Evolutionary conservation across 2,329 filamentous ascomycete species (phyloP).

Genomic region (Penicillium sp.): DNA sequence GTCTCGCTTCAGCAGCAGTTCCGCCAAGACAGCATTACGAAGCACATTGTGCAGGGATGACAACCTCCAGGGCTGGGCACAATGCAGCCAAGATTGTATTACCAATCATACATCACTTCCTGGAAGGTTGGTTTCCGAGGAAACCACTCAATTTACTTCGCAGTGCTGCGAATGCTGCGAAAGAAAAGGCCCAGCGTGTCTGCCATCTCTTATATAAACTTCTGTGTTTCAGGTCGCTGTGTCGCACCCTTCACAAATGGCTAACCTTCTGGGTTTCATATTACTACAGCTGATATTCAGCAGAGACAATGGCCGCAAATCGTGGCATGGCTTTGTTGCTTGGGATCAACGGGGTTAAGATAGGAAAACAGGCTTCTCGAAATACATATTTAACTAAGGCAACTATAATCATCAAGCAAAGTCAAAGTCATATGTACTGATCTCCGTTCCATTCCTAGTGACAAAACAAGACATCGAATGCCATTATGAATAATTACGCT

Average conservation of each 20-base stretch:
- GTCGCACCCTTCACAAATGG: background rate
- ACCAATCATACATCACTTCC: background rate
- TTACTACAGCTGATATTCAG: background rate
- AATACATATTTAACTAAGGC: too few relatives aligned
- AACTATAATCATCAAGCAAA: background rate
- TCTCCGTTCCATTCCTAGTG: conserved; percentile 1
- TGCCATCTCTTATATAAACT: background rate
- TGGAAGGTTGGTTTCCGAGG: background rate
- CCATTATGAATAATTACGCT: conserved; percentile 7
- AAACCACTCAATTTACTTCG: background rate
- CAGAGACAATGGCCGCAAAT: conserved; percentile 12
- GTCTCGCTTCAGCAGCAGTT: background rate
- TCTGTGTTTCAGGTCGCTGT: background rate
- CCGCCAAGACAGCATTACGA: background rate
- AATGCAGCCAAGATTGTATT: background rate
- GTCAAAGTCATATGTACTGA: conserved; percentile 2
- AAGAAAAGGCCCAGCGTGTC: background rate
- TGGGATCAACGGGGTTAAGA: conserved; percentile 14
- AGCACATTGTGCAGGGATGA: background rate
- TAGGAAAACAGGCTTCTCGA: conserved; percentile 3
- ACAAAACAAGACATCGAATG: background rate
- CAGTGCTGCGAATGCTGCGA: too few relatives aligned
- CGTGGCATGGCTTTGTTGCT: conserved; percentile 2
- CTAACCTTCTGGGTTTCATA: background rate
- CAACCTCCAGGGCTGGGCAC: background rate